phyloP scores from a whole-genome alignment of 2,329 filamentous ascomycete genomes.

The Penicillium oxalicum region DNA sequence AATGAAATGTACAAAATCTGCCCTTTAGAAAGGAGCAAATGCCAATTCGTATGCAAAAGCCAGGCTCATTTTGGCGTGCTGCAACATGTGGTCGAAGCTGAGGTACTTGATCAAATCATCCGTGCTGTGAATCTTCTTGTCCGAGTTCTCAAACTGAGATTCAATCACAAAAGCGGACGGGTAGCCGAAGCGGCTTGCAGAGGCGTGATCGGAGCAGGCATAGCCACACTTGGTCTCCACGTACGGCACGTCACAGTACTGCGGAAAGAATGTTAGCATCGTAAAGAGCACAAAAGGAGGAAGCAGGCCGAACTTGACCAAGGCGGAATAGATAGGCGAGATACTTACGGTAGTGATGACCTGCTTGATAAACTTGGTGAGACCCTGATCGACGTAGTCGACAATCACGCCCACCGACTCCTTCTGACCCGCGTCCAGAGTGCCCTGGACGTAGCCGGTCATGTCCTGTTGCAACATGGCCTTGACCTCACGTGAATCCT shows the following conservation, averaged over 20 bases:
- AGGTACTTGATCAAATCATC: constrained; percentile 66
- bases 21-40: constrained; percentile 60
- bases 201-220: constrained; percentile 67
- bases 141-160: constrained; percentile 53
- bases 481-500: constrained; percentile 67
- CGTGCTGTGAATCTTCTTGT: constrained; percentile 67
- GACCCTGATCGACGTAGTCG: constrained; percentile 69
- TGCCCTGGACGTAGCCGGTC: constrained; percentile 83
- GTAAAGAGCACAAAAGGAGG: background rate
- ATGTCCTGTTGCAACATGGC: constrained; percentile 99
- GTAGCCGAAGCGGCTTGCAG: constrained; percentile 60
- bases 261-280: constrained; percentile 9
- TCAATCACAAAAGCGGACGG: constrained; percentile 61
- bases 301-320: too few relatives aligned
- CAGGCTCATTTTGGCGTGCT: constrained; percentile 80
- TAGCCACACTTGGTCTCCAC: constrained; percentile 85
- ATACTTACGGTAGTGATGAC: constrained; percentile 61
- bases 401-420: constrained; percentile 90
- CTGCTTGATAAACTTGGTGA: constrained; percentile 87
- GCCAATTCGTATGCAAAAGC: constrained; percentile 79
- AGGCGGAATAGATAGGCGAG: background rate
- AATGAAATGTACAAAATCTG: background rate
- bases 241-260: constrained; percentile 85
- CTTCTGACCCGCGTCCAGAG: constrained; percentile 70
- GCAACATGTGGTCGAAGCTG: constrained; percentile 83